phyloP scores from a whole-genome alignment of 176 grass and related monocot genomes.

The Hyparrhenia diplandra region DNA sequence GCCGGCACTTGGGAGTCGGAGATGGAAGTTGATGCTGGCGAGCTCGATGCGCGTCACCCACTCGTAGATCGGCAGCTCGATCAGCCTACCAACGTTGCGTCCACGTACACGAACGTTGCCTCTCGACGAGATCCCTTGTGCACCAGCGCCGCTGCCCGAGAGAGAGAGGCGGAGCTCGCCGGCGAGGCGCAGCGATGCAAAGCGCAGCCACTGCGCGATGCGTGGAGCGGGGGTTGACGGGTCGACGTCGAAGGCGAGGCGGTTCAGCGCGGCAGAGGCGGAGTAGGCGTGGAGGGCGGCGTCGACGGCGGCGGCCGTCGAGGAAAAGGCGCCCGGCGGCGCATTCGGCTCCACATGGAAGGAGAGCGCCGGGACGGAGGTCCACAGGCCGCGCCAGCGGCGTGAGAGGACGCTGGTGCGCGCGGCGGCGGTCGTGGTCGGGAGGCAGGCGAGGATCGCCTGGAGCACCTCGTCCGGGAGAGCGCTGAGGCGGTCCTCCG shows the following conservation, averaged over 20 bases:
- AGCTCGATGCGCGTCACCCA: background rate
- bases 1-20: background rate
- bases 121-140: no score
- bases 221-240: background rate
- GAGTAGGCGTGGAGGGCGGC: background rate
- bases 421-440: background rate
- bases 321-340: no score
- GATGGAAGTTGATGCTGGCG: background rate
- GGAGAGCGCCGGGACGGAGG: background rate
- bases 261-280: no score
- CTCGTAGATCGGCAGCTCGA: background rate
- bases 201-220: background rate
- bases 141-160: no score
- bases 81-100: no score
- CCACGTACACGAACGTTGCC: no score
- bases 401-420: constrained; percentile 20
- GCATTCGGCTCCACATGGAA: background rate
- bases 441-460: background rate
- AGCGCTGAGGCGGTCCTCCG: background rate
- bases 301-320: background rate
- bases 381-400: constrained; percentile 14
- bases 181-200: background rate
- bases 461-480: constrained; percentile 5
- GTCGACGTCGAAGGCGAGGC: no score
- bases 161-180: background rate